Base-by-base conservation (phyloP, 208 protist genomes). In the Trypanosoma rangeli region DNA sequence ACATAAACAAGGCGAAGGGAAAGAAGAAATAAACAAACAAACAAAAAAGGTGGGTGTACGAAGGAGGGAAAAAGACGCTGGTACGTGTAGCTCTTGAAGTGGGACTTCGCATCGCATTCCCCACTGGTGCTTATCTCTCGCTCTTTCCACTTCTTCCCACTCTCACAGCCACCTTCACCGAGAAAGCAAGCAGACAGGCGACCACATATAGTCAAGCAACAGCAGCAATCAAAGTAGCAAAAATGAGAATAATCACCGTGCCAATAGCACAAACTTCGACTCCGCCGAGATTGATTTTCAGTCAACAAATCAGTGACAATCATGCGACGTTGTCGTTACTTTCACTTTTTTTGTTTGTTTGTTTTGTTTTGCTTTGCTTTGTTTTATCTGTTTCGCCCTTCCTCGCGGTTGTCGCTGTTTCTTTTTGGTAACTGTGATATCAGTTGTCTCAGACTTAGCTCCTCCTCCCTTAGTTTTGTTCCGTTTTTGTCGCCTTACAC, bases 61-160 rank as follows among this genome's bases (percentile, higher is more conserved):
- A 26, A 35, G 26, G 54, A 58, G 54, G 26, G 28, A 56, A 31
- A 56, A 53, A 53, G 48, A 26, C n/a, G n/a, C n/a, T 37, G 33
- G 2, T 7, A 2, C 42, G 13, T 46, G 42, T 18, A 46, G 42
- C 8, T 10, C 5, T 42, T 42, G 5, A 10, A 46, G 13, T 46
- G 42, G 42, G 15, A 3, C 13, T 18, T 16, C 42, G 15, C 42
- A 46, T 46, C 42, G 13, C 8, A 20, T 16, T 46, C 13, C 15
- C 42, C 42, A 10, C 9, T 52, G 20, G 1, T 20, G 1, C 42
- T 18, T 10, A 13, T 10, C 37, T 42, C 37, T 18, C 15, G 15
- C 42, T 46, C 42, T 9, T 46, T 9, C 15, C 42, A 46, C 42
- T 42, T 42, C 37, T 42, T 10, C 37, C 37, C 7, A 42, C 4